phyloP scores from a whole-genome alignment of 2,329 filamentous ascomycete genomes.

The Chrysoporthe cubensis region DNA sequence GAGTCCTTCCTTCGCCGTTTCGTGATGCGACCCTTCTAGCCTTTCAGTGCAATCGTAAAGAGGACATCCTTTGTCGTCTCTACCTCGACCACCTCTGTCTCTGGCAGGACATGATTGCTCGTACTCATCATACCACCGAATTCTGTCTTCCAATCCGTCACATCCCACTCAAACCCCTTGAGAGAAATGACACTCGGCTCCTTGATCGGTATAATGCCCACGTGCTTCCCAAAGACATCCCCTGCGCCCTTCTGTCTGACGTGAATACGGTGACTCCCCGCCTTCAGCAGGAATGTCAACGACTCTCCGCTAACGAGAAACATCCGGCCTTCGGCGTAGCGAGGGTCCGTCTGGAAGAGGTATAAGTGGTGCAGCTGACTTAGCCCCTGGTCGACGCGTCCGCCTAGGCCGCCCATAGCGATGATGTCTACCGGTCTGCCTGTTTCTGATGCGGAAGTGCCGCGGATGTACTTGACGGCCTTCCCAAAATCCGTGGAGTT shows the following conservation, averaged over 20 bases:
- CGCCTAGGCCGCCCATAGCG: constrained; percentile 81
- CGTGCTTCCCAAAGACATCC: constrained; percentile 71
- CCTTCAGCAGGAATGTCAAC: constrained; percentile 78
- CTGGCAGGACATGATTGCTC: constrained; percentile 73
- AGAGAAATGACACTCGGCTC: constrained; percentile 81
- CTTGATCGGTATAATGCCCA: constrained; percentile 84
- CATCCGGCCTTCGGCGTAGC: constrained; percentile 59
- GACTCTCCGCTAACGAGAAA: constrained; percentile 83
- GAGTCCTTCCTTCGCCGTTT: not conserved
- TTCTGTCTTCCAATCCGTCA: constrained; percentile 76
- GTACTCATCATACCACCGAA: constrained; percentile 78
- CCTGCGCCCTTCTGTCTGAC: constrained; percentile 50
- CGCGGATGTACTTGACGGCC: constrained; percentile 65
- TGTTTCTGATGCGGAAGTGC: constrained; percentile 7
- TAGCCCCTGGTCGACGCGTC: constrained; percentile 89
- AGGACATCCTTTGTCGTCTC: constrained; percentile 67
- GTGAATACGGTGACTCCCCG: constrained; percentile 68
- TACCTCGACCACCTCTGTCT: constrained; percentile 64
- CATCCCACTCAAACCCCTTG: constrained; percentile 87
- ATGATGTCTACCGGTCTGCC: constrained; percentile 64
- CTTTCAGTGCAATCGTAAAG: constrained; percentile 71
- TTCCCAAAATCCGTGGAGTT: constrained; percentile 92
- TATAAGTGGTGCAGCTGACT: constrained; percentile 87
- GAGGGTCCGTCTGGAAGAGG: constrained; percentile 57
- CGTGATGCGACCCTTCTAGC: constrained; percentile 5